phyloP scores from a whole-genome alignment of 805 yeast species.

The Candida sanyiensis region DNA sequence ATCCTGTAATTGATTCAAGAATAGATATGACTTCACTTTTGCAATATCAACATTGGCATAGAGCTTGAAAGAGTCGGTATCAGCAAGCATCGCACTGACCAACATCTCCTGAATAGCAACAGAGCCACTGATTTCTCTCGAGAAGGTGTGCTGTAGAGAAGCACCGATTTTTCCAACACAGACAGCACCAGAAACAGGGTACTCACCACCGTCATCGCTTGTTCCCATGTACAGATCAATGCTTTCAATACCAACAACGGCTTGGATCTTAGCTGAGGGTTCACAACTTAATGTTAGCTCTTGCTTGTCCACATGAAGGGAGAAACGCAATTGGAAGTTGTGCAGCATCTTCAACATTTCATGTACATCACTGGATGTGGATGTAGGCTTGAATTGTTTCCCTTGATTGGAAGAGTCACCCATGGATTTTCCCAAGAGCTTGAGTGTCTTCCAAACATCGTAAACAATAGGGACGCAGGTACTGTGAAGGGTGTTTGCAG shows the following conservation, averaged over 20 bases:
- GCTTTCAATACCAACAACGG: constrained; percentile 68
- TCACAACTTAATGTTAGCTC: constrained; percentile 78
- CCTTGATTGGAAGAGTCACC: background rate
- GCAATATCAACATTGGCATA: constrained; percentile 47
- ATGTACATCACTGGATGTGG: constrained; percentile 1
- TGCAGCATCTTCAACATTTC: constrained; percentile 43
- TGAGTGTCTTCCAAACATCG: constrained; percentile 49
- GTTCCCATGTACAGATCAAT: constrained; percentile 56
- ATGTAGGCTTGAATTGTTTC: constrained; percentile 8
- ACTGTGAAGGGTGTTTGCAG: constrained; percentile 66
- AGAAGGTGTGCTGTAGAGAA: constrained; percentile 82
- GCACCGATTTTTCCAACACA: constrained; percentile 55
- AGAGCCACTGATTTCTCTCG: constrained; percentile 83
- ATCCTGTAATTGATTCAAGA: constrained; percentile 84
- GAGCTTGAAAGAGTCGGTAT: constrained; percentile 35
- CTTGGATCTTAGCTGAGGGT: constrained; percentile 90
- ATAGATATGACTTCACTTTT: constrained; percentile 56
- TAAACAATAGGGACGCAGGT: constrained; percentile 72
- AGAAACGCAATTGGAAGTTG: constrained; percentile 55
- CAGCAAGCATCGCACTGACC: constrained; percentile 43
- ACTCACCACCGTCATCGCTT: constrained; percentile 35
- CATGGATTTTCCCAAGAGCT: constrained; percentile 43
- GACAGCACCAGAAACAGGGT: constrained; percentile 40
- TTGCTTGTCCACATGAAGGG: constrained; percentile 66
- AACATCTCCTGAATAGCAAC: constrained; percentile 43